phyloP scores from a whole-genome alignment of 2,329 filamentous ascomycete species.

The Xylaria sp. region DNA sequence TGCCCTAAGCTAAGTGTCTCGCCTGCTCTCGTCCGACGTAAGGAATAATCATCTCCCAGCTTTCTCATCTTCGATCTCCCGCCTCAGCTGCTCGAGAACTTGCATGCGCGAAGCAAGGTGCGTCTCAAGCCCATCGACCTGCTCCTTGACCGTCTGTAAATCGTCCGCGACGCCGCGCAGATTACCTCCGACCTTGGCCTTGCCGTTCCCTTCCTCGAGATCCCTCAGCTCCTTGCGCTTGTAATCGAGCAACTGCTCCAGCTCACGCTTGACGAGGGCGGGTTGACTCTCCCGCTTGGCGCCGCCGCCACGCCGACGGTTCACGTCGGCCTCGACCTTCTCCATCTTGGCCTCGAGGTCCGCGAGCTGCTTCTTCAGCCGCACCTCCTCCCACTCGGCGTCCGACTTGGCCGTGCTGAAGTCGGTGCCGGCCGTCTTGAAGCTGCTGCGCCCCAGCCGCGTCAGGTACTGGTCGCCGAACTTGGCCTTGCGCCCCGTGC shows the following conservation, averaged over 20 bases:
- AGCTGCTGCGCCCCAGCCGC: slow-evolving; percentile 83
- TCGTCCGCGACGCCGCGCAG: slow-evolving; percentile 86
- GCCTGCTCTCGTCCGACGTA: slow-evolving; percentile 9
- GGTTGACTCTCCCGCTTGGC: slow-evolving; percentile 82
- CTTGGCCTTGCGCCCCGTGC: slow-evolving; percentile 91
- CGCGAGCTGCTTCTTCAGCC: slow-evolving; percentile 89
- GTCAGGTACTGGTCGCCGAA: slow-evolving; percentile 98
- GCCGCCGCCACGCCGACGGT: slow-evolving; percentile 64
- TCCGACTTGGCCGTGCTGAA: slow-evolving; percentile 87
- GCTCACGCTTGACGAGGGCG: slow-evolving; percentile 90
- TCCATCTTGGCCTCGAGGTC: slow-evolving; percentile 91
- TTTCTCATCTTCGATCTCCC: slow-evolving; percentile 90
- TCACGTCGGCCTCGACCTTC: slow-evolving; percentile 79
- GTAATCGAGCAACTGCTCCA: slow-evolving; percentile 94
- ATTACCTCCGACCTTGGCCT: slow-evolving; percentile 74
- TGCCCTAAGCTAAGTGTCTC: not conserved
- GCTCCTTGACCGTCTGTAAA: slow-evolving; percentile 88
- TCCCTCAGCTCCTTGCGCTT: slow-evolving; percentile 85
- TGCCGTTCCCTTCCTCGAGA: slow-evolving; percentile 76
- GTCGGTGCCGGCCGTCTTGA: slow-evolving; percentile 87
- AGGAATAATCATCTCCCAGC: slow-evolving; percentile 56
- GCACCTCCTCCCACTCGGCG: slow-evolving; percentile 93
- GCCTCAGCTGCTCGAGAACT: slow-evolving; percentile 78
- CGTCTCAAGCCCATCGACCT: slow-evolving; percentile 88
- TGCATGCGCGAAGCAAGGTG: slow-evolving; percentile 83